Percentiles rank a stretch among this genome's conserved stretches.
Evolutionary conservation across 2,329 filamentous ascomycete species (phyloP).

Genomic region (Myriosclerotinia duriaeana): DNA sequence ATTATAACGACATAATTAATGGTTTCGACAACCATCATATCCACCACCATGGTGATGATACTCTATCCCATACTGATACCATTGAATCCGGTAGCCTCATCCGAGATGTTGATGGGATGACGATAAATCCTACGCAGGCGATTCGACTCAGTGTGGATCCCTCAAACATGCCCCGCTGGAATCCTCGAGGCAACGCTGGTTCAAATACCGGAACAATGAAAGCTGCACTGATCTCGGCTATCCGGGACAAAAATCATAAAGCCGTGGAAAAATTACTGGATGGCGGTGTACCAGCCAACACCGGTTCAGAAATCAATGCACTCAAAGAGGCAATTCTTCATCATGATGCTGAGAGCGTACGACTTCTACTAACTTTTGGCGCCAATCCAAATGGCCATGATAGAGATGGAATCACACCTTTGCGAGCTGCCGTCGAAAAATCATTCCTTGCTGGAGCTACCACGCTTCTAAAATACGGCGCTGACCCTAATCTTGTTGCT

Average conservation of each 20-base stretch:
- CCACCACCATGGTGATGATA: conserved; percentile 34
- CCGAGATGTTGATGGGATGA: conserved; percentile 43
- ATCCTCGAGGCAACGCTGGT: conserved; percentile 48
- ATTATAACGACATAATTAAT: conserved; percentile 22
- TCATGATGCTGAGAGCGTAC: conserved; percentile 54
- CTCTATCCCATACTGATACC: conserved; percentile 35
- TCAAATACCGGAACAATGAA: conserved; percentile 48
- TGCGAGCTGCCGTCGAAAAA: conserved; percentile 52
- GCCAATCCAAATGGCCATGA: conserved; percentile 56
- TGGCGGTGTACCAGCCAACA: conserved; percentile 55
- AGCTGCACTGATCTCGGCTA: conserved; percentile 52
- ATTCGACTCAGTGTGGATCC: conserved; percentile 54
- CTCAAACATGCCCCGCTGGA: conserved; percentile 52
- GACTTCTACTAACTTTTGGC: conserved; percentile 56
- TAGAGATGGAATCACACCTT: conserved; percentile 51
- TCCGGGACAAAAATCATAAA: conserved; percentile 57
- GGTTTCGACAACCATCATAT: conserved; percentile 29
- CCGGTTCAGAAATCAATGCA: conserved; percentile 48
- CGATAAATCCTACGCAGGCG: conserved; percentile 47
- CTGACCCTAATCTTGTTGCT: conserved; percentile 54
- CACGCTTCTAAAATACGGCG: conserved; percentile 63
- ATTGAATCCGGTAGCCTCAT: conserved; percentile 43
- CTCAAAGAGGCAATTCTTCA: conserved; percentile 54
- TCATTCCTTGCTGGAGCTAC: conserved; percentile 57
- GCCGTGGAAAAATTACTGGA: conserved; percentile 58